Percentiles rank a stretch among this genome's conserved stretches.
Evolutionary conservation across 2,329 filamentous ascomycete genomes (phyloP).

Genomic region (Botrytis porri): DNA sequence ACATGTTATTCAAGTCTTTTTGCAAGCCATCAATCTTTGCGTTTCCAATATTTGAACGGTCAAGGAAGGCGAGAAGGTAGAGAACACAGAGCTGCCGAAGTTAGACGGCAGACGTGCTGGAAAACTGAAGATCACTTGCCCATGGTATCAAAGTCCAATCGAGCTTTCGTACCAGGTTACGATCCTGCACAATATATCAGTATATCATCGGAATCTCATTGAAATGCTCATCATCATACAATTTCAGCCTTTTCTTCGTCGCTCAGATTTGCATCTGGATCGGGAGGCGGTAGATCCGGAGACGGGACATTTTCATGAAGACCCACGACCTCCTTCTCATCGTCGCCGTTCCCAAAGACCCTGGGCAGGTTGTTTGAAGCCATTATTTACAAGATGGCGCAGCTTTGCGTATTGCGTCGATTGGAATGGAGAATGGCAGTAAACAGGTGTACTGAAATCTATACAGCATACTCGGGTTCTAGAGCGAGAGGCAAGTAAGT

Average conservation of each 20-base stretch:
- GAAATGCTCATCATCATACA: conserved; percentile 44
- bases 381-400: neutral
- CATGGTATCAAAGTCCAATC: conserved; percentile 61
- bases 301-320: neutral
- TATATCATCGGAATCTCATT: neutral
- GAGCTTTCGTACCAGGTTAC: conserved; percentile 59
- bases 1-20: conserved; percentile 57
- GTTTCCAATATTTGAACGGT: conserved; percentile 77
- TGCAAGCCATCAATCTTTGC: conserved; percentile 63
- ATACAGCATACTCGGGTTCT: neutral
- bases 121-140: conserved; percentile 33
- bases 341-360: neutral
- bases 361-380: neutral
- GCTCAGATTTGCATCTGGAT: conserved; percentile 63
- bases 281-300: conserved; percentile 34
- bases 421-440: neutral
- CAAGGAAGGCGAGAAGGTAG: conserved; percentile 72
- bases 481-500: neutral
- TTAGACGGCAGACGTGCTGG: conserved; percentile 20
- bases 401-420: neutral
- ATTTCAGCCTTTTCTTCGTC: conserved; percentile 59
- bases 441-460: neutral
- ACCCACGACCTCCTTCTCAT: conserved; percentile 16
- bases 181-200: conserved; percentile 48
- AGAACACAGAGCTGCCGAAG: conserved; percentile 60